Conservation (phyloP, 768 basidiomycete genomes). For the Phallus indusiatus region DNA sequence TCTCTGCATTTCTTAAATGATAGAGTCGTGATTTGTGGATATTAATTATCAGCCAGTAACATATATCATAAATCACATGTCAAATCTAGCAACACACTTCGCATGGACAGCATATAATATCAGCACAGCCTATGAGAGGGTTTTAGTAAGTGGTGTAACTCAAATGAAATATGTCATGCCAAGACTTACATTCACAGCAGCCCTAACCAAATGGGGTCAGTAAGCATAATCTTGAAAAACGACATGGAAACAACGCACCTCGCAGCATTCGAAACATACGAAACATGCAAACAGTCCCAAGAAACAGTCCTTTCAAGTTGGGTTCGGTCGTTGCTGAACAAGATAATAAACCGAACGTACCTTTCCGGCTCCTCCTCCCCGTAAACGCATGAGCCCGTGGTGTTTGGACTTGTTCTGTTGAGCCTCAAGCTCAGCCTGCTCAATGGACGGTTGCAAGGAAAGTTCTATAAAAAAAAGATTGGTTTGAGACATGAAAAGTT, state of each 20-base stretch:
- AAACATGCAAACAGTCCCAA: conserved; percentile 1
- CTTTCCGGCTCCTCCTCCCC: conserved; percentile 5
- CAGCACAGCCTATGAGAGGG: background rate
- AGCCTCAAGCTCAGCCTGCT: conserved; percentile 5
- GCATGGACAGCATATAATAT: conserved; percentile 9
- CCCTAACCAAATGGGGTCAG: background rate
- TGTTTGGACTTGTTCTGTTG: background rate
- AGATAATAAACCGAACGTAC: background rate
- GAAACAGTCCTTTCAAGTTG: background rate
- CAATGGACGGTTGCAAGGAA: conserved; percentile 5
- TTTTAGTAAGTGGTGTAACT: background rate
- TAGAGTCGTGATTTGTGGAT: no score
- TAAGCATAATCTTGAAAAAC: background rate
- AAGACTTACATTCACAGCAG: conserved; percentile 4
- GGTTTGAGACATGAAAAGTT: background rate
- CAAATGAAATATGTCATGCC: background rate
- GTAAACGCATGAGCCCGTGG: conserved; percentile 6
- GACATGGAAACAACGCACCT: background rate
- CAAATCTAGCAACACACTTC: conserved; percentile 3
- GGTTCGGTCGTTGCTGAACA: background rate
- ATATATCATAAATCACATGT: no score
- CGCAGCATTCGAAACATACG: conserved; percentile 8
- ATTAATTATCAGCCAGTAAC: no score
- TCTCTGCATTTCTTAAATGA: no score
- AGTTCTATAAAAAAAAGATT: background rate